Evolutionary conservation across 129 eudicot genomes (phyloP).

Genomic region (Centella asiatica): DNA sequence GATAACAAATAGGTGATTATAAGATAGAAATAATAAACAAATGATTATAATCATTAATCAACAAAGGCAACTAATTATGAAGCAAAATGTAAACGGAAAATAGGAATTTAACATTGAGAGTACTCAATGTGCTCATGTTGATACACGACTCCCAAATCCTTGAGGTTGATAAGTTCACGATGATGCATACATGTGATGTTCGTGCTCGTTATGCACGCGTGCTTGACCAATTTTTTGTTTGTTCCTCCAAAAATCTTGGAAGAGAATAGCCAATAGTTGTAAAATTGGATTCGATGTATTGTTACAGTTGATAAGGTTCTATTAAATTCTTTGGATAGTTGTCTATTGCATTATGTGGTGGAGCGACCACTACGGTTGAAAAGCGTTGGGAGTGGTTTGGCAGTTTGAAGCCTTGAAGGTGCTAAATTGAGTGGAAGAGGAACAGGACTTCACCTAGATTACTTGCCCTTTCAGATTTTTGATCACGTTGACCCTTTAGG

Average conservation of each 20-base stretch:
- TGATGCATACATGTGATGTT: slow-evolving; percentile 88
- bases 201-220: slow-evolving; percentile 81
- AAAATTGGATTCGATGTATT: slow-evolving; percentile 74
- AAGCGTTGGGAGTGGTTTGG: slow-evolving; percentile 40
- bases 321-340: slow-evolving; percentile 69
- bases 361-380: slow-evolving; percentile 67
- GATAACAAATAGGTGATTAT: no score
- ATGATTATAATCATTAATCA: no score
- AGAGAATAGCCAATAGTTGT: slow-evolving; percentile 93
- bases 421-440: slow-evolving; percentile 37
- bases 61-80: no score
- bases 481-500: no score
- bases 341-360: slow-evolving; percentile 72
- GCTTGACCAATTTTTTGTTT: slow-evolving; percentile 77
- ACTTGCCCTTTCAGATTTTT: no score
- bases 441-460: no score
- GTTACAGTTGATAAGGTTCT: slow-evolving; percentile 90
- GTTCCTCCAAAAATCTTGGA: slow-evolving; percentile 72
- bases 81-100: no score
- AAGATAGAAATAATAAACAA: no score
- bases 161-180: slow-evolving; percentile 74
- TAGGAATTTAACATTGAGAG: no score
- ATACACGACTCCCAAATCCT: slow-evolving; percentile 55
- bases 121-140: slow-evolving; percentile 93
- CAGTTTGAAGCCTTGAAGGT: slow-evolving; percentile 57